A percentile compares a stretch with the other conserved stretches of the same genome.
These are phyloP conservation scores for Talaromyces funiculosus DNA, from an alignment of 2,329 filamentous ascomycete species.

Conservation along the genomic window DNA sequence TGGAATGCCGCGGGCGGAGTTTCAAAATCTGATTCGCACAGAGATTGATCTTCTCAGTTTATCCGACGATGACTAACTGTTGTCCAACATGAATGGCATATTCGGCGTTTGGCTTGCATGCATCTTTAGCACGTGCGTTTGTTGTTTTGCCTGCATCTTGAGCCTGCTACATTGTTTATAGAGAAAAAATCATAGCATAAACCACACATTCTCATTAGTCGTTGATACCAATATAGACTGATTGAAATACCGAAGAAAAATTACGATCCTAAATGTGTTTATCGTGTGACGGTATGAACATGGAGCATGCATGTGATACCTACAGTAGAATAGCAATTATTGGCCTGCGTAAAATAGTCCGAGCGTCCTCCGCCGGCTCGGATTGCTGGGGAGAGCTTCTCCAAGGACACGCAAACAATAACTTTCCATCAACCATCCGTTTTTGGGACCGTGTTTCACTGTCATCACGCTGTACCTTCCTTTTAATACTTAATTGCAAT, in stretches of 20 bases:
- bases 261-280: not conserved
- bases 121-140: not conserved
- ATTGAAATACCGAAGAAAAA: not conserved
- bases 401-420: slow-evolving; percentile 9
- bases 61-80: slow-evolving; percentile 44
- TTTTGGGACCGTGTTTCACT: not conserved
- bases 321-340: not conserved
- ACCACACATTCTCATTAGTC: not conserved
- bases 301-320: too few relatives aligned
- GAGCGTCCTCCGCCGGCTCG: not conserved
- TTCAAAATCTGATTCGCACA: slow-evolving; percentile 53
- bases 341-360: not conserved
- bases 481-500: slow-evolving; percentile 6
- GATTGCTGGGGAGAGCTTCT: slow-evolving; percentile 6
- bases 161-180: not conserved
- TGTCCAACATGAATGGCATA: not conserved
- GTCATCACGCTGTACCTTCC: slow-evolving; percentile 1
- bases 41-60: slow-evolving; percentile 55
- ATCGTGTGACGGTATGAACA: not conserved
- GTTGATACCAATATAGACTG: not conserved
- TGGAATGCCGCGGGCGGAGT: slow-evolving; percentile 55
- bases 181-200: not conserved
- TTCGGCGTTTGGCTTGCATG: slow-evolving; percentile 8
- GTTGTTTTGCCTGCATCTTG: not conserved
- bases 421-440: not conserved